Base-by-base conservation (phyloP, 129 eudicot species). In the Escallonia rubra region DNA sequence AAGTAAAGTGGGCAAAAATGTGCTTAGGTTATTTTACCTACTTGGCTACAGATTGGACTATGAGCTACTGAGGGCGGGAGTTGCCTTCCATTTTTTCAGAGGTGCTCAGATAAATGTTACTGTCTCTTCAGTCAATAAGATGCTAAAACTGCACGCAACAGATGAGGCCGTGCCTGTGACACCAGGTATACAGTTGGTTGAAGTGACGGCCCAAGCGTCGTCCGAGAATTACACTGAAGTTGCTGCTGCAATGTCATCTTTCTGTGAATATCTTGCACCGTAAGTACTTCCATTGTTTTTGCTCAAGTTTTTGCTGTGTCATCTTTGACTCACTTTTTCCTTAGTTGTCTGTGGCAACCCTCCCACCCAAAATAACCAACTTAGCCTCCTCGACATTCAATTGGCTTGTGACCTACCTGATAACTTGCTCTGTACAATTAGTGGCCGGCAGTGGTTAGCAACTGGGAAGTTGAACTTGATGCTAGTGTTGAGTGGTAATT, bases 201-300 rank as follows among this genome's bases (percentile, higher is more conserved):
- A 93, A 77, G 95, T 93, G 41, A 89, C 99, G 0, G 96, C 99
- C 66, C 96, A 95, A 57, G 96, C 96, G 8, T 61, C 96, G n/a
- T 74, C 95, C 9, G 96, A 89, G 62, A 93, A 82, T 45, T 93
- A 93, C 52, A 72, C 55, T 55, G 95, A 93, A 50, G 95, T 93
- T 63, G 95, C 76, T 39, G 80, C 88, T 7, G 78, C 99, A 40
- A 81, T 93, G 8, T 80, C 95, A 5, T 86, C 90, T 2, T 93
- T 93, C 60, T 93, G 96, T 71, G 99, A 93, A 86, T 86, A 86
- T 74, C 96, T 92, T 73, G 98, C 98, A 49, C 98, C 96, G 98
- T 92, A 84, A 82, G 96, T 78, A 60, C 61, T 53, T 43, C 39
- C 56, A 23, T 23, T 23, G 34, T 23, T 23, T 23, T 23, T 23